Percentiles rank a stretch among this genome's conserved stretches.
phyloP scores from a whole-genome alignment of 768 basidiomycete genomes.

The Tubosaeta sp. region DNA sequence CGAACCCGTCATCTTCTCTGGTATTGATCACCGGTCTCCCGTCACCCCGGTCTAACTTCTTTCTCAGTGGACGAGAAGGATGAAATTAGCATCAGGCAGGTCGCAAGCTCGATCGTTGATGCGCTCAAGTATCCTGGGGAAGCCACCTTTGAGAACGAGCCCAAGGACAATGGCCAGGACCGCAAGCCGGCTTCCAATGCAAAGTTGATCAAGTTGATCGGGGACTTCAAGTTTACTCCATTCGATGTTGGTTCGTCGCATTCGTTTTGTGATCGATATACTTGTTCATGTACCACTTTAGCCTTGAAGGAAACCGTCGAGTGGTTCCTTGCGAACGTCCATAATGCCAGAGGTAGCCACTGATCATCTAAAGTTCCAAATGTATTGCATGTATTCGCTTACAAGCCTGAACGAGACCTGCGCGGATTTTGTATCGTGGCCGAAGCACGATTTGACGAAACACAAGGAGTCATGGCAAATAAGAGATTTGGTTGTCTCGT shows the following conservation, averaged over 20 bases:
- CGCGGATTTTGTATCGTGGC: background rate
- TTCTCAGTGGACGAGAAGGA: slow-evolving; percentile 82
- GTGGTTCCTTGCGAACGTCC: slow-evolving; percentile 86
- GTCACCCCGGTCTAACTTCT: background rate
- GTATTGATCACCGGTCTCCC: slow-evolving; percentile 34
- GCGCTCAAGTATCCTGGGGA: slow-evolving; percentile 76
- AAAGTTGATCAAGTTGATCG: slow-evolving; percentile 73
- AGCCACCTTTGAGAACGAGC: slow-evolving; percentile 66
- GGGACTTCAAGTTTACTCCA: slow-evolving; percentile 86
- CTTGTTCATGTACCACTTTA: slow-evolving; percentile 21
- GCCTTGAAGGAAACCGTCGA: slow-evolving; percentile 75
- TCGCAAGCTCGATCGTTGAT: slow-evolving; percentile 88
- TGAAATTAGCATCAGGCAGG: slow-evolving; percentile 88
- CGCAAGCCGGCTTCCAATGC: slow-evolving; percentile 94
- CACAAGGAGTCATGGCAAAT: background rate
- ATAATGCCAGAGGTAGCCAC: slow-evolving; percentile 47
- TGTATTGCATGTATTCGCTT: slow-evolving; percentile 2
- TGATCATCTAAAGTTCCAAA: slow-evolving; percentile 4
- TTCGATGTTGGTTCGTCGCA: slow-evolving; percentile 66
- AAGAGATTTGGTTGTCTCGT: background rate
- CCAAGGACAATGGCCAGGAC: slow-evolving; percentile 85
- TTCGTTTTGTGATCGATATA: background rate
- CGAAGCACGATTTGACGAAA: too few relatives aligned
- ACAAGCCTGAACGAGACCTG: background rate
- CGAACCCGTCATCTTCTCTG: slow-evolving; percentile 89